phyloP scores from a whole-genome alignment of 2,329 filamentous ascomycete species.

The Claviceps paspali region DNA sequence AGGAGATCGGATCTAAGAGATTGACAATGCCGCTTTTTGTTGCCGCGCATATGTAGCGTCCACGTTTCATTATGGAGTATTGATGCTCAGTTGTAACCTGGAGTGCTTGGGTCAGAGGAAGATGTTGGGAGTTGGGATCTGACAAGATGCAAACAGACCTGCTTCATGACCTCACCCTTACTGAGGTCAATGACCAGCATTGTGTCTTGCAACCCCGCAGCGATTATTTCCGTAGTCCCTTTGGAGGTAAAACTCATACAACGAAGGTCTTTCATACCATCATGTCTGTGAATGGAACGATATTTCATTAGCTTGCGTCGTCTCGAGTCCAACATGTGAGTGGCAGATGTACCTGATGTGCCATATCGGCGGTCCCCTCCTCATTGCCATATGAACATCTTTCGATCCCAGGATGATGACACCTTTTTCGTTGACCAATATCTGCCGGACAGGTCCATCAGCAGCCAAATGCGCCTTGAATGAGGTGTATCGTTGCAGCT shows the following conservation, averaged over 20 bases:
- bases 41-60: conserved; percentile 81
- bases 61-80: conserved; percentile 86
- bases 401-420: conserved; percentile 71
- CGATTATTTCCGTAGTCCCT: conserved; percentile 66
- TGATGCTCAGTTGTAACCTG: conserved; percentile 44
- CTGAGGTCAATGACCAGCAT: conserved; percentile 65
- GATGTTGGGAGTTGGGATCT: not conserved
- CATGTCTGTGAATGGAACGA: conserved; percentile 30
- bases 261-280: conserved; percentile 70
- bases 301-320: not conserved
- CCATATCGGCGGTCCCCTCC: conserved; percentile 76
- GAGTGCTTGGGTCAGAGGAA: conserved; percentile 15
- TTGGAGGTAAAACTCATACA: conserved; percentile 95
- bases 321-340: not conserved
- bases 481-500: conserved; percentile 80
- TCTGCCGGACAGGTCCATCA: conserved; percentile 71
- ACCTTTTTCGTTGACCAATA: conserved; percentile 83
- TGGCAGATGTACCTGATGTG: conserved; percentile 50
- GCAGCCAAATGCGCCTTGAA: conserved; percentile 61
- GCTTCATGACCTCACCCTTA: conserved; percentile 57
- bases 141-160: conserved; percentile 23
- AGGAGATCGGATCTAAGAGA: conserved; percentile 65
- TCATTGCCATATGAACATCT: conserved; percentile 76
- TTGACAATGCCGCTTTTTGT: conserved; percentile 71
- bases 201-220: conserved; percentile 69